phyloP scores from a whole-genome alignment of 768 basidiomycete species.

The Suillus plorans region DNA sequence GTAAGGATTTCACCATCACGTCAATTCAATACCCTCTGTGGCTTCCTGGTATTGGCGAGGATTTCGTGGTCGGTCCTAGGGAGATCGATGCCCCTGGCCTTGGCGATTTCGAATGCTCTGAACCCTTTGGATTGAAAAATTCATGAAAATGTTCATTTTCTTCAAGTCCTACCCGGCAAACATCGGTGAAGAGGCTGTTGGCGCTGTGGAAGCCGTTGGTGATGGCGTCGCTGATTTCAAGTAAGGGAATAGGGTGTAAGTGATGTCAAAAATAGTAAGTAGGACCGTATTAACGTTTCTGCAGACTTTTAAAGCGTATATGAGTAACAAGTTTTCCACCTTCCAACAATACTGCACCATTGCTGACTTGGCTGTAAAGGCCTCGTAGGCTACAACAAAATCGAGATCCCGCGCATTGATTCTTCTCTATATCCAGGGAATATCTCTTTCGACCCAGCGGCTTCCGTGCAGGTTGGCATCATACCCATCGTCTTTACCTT shows the following conservation, averaged over 20 bases:
- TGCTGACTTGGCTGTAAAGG: slow-evolving; percentile 22
- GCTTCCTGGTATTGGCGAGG: slow-evolving; percentile 14
- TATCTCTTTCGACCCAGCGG: slow-evolving; percentile 38
- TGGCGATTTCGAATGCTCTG: slow-evolving; percentile 40
- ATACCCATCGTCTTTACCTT: slow-evolving; percentile 33
- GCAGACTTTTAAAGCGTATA: slow-evolving; percentile 14
- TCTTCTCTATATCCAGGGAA: slow-evolving; percentile 26
- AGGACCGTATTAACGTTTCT: background rate
- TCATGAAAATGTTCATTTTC: slow-evolving; percentile 7
- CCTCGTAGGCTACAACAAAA: background rate
- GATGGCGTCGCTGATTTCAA: slow-evolving; percentile 36
- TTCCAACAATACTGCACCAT: slow-evolving; percentile 30
- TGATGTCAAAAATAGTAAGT: background rate
- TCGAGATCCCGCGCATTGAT: background rate
- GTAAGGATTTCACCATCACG: background rate
- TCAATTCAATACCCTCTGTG: slow-evolving; percentile 17
- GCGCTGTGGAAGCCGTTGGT: slow-evolving; percentile 38
- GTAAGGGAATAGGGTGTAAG: slow-evolving; percentile 39
- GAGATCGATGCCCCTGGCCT: slow-evolving; percentile 36
- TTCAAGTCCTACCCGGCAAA: slow-evolving; percentile 38
- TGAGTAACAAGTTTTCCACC: slow-evolving; percentile 7
- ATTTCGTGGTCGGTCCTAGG: slow-evolving; percentile 11
- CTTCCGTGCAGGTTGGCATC: slow-evolving; percentile 35
- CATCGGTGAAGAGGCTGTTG: slow-evolving; percentile 38
- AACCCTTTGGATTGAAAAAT: slow-evolving; percentile 45